Evolutionary conservation across 129 eudicot genomes (phyloP), one percentile per base, ranked within the genome.

Genomic region (Flaveria bidentis): DNA sequence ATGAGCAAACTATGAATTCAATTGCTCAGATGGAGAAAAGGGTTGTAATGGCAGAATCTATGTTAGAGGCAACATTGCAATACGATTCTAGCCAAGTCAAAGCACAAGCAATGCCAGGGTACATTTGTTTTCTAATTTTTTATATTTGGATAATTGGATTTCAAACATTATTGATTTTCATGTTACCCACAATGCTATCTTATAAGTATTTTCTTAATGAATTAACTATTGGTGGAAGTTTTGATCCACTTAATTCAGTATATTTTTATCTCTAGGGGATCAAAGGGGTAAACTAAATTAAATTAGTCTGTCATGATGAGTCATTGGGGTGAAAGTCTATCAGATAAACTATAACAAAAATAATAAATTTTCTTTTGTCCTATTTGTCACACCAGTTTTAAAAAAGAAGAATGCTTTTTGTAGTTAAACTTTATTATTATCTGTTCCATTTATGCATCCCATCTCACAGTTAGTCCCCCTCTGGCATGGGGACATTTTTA

Each of bases 21-120:
- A 66, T 93, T 67, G 87, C 86, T 61, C 82, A 85, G 60, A 87
- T 88, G 98, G 96, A 93, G 72, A 89, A 91, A 72, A 86, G 91
- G 73, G 97, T 76, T 39, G 85, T 87, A 74, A 88, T 87, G 96
- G 98, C 98, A 7, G 97, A 93, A 77, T 85, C 98, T 53, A 87
- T 87, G 91, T 74, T 93, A 69, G 93, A 91, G 82, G 98, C 98
- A 14, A 90, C 98, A 65, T 45, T 88, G 82, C 96, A 93, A 61
- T 88, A 93, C 70, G 82, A 93, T 83, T 82, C 89, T 69, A 89
- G 97, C 72, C 97, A 93, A 81, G 85, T 70, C 67, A 88, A 88
- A 83, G 90, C 93, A 50, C 58, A 44, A 61, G 58, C 28, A 42
- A 41, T 15, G 67, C 92, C 98, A 45, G 80, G 87, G 96, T 90